Evolutionary conservation across 495 filamentous ascomycete genomes (phyloP).

Genomic region (Trichoderma reesei): DNA sequence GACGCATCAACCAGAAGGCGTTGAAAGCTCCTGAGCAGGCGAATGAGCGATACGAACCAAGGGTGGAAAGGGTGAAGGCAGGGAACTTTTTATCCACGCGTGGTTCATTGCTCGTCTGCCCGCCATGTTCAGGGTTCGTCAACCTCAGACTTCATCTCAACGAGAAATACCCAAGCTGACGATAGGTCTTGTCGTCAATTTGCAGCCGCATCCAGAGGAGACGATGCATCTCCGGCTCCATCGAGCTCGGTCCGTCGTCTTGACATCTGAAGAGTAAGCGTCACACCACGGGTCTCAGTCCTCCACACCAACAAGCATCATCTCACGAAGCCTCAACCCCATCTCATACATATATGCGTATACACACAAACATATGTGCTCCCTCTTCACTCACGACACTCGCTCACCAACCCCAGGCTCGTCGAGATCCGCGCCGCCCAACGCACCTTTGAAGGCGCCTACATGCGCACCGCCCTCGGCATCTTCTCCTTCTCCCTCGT

Average conservation of each 20-base stretch:
- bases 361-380: no score
- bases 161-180: not conserved
- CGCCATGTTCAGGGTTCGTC: not conserved
- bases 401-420: constrained; percentile 34
- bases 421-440: constrained; percentile 92
- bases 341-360: no score
- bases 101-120: not conserved
- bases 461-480: constrained; percentile 84
- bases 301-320: no score
- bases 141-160: not conserved
- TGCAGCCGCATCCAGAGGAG: constrained; percentile 43
- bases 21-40: no score
- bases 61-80: no score
- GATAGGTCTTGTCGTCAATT: no score
- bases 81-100: no score
- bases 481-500: constrained; percentile 94
- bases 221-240: constrained; percentile 59
- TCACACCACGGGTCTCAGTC: not conserved
- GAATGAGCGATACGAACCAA: no score
- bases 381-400: no score
- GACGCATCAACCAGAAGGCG: no score
- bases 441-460: constrained; percentile 94
- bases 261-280: constrained; percentile 61
- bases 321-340: no score
- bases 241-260: constrained; percentile 71